phyloP scores from a whole-genome alignment of 176 grass and related monocot genomes.

The Aegilops longissima region DNA sequence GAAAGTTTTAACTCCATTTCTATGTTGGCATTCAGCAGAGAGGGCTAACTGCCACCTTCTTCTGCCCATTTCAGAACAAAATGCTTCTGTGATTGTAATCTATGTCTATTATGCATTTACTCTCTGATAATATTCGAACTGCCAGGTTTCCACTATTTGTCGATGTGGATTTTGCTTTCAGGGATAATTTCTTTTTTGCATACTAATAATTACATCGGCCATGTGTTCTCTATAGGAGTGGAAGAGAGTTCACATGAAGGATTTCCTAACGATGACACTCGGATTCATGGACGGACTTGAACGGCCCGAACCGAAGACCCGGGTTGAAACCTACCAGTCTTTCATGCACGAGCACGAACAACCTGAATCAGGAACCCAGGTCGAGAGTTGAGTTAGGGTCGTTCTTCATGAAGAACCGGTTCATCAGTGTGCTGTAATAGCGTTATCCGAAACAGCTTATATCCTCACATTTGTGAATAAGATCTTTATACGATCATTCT shows the following conservation, averaged over 20 bases:
- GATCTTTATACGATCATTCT: slow-evolving; percentile 11
- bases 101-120: background rate
- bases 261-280: slow-evolving; percentile 74
- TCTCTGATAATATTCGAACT: background rate
- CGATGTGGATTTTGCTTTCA: background rate
- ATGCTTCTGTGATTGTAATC: background rate
- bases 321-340: slow-evolving; percentile 66
- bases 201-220: background rate
- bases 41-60: background rate
- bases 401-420: slow-evolving; percentile 22
- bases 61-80: background rate
- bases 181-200: background rate
- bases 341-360: slow-evolving; percentile 64
- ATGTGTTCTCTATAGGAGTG: slow-evolving; percentile 54
- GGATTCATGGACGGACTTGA: slow-evolving; percentile 59
- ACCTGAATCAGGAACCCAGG: slow-evolving; percentile 43
- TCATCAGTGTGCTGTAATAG: background rate
- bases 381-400: slow-evolving; percentile 32
- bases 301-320: slow-evolving; percentile 54
- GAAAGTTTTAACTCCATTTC: background rate
- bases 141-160: background rate
- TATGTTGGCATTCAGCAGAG: background rate
- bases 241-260: slow-evolving; percentile 67
- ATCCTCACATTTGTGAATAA: slow-evolving; percentile 26
- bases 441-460: background rate